Evolutionary conservation across 352 stramenopile species (phyloP).

Genomic region (Pythium apleroticum): DNA sequence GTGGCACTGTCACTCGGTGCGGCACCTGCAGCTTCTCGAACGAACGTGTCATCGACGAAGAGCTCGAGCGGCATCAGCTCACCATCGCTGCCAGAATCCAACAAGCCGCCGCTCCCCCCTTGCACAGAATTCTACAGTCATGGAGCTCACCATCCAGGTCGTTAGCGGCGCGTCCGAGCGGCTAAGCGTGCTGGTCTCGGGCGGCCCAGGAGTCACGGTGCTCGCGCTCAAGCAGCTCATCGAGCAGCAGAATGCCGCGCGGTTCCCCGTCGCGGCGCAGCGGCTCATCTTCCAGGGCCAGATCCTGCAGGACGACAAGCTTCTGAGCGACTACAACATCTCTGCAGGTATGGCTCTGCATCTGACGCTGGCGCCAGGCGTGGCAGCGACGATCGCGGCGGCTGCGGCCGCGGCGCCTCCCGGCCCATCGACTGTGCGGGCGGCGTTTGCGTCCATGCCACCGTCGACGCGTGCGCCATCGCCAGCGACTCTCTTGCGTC

Average conservation of each 20-base stretch:
- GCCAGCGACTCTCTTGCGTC: conserved; percentile 32
- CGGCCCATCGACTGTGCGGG: conserved; percentile 10
- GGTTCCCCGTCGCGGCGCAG: conserved; percentile 67
- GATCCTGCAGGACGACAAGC: conserved; percentile 76
- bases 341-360: conserved; percentile 63
- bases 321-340: conserved; percentile 68
- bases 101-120: background rate
- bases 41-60: background rate
- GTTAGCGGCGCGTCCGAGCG: conserved; percentile 62
- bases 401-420: conserved; percentile 13
- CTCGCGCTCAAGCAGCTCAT: conserved; percentile 64
- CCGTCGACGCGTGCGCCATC: conserved; percentile 11
- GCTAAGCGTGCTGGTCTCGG: conserved; percentile 43
- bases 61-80: background rate
- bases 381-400: conserved; percentile 24
- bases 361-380: conserved; percentile 52
- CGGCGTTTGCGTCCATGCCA: conserved; percentile 22
- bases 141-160: conserved; percentile 69
- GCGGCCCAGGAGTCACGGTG: conserved; percentile 50
- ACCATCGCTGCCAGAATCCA: background rate
- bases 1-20: background rate
- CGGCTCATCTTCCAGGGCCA: conserved; percentile 87
- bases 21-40: background rate
- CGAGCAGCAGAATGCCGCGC: conserved; percentile 49
- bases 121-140: background rate